Percentiles rank a stretch among this genome's conserved stretches.
Evolutionary conservation across 768 basidiomycete species (phyloP).

Genomic region (Hygrocybe punicea): DNA sequence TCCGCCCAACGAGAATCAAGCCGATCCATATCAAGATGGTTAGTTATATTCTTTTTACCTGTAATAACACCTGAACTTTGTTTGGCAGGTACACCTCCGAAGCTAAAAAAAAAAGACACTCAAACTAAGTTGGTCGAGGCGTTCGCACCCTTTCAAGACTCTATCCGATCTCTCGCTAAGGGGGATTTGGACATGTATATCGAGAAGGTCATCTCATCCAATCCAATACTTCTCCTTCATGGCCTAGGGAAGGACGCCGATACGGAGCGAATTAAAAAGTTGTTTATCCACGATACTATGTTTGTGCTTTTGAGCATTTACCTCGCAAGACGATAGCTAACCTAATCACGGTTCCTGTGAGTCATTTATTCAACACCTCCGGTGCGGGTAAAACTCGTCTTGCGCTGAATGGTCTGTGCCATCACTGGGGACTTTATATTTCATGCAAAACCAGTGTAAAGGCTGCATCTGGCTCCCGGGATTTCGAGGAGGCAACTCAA

Average conservation of each 20-base stretch:
- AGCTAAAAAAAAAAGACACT: neutral
- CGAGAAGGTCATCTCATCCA: constrained; percentile 1
- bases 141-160: constrained; percentile 7
- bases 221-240: constrained; percentile 10
- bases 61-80: neutral
- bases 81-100: constrained; percentile 9
- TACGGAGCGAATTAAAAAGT: constrained; percentile 1
- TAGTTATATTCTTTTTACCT: neutral
- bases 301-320: constrained; percentile 3
- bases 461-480: constrained; percentile 4
- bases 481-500: constrained; percentile 8
- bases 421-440: constrained; percentile 10
- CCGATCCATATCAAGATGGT: neutral
- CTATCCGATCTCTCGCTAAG: constrained; percentile 8
- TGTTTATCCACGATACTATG: constrained; percentile 8
- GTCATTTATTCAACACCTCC: constrained; percentile 8
- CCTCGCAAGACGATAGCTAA: constrained; percentile 4
- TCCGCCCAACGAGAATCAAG: neutral
- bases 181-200: constrained; percentile 4
- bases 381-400: constrained; percentile 11
- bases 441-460: neutral
- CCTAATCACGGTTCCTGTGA: constrained; percentile 1
- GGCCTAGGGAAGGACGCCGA: constrained; percentile 4
- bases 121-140: constrained; percentile 2
- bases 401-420: constrained; percentile 8